These are phyloP conservation scores for Cardamine chenopodiifolia DNA, from an alignment of 345 rosid species.

Conservation along the genomic window DNA sequence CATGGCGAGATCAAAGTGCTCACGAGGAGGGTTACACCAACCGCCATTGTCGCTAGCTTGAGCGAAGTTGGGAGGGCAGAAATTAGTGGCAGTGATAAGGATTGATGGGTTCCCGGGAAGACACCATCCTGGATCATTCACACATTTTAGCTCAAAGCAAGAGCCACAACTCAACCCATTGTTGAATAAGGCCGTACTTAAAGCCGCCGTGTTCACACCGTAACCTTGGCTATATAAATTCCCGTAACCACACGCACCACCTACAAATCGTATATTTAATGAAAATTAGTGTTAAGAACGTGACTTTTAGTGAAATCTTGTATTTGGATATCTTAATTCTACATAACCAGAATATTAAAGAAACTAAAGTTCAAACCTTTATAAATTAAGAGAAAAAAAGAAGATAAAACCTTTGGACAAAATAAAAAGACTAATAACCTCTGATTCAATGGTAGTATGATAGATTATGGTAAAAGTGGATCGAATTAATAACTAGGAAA, in stretches of 20 bases:
- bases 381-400: not conserved
- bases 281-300: not conserved
- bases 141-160: slow-evolving; percentile 69
- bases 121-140: slow-evolving; percentile 61
- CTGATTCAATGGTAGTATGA: not conserved
- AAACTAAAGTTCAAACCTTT: not conserved
- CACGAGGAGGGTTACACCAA: slow-evolving; percentile 80
- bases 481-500: not conserved
- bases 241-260: slow-evolving; percentile 80
- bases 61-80: slow-evolving; percentile 68
- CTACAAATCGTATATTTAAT: slow-evolving; percentile 24
- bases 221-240: slow-evolving; percentile 74
- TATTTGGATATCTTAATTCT: not conserved
- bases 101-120: slow-evolving; percentile 62
- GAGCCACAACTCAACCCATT: slow-evolving; percentile 67
- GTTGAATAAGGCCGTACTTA: slow-evolving; percentile 77
- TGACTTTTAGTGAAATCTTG: not conserved
- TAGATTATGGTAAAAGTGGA: not conserved
- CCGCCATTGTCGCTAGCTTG: slow-evolving; percentile 67
- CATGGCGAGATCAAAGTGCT: slow-evolving; percentile 76
- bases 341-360: not conserved
- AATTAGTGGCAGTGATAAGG: slow-evolving; percentile 62
- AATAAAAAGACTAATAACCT: not conserved
- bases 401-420: not conserved
- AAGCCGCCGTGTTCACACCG: slow-evolving; percentile 71